Evolutionary conservation across 345 rosid species (phyloP), one percentile per base, ranked within the genome.

Genomic region (Garcia nutans): DNA sequence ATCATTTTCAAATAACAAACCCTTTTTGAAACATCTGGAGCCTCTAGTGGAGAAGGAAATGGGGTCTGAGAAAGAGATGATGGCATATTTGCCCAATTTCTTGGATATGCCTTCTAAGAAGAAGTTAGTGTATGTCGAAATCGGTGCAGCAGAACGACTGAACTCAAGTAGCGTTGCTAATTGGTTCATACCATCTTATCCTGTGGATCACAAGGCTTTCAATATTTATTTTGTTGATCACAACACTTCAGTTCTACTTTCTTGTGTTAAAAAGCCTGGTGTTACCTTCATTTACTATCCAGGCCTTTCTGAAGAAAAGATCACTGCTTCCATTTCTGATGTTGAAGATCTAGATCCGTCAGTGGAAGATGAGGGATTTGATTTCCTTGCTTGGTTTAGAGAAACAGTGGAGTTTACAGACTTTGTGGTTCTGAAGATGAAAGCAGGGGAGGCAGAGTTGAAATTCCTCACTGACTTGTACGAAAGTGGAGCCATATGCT

Each of bases 401-500:
- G 93, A 95, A 60, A 92, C 96, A 19, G 89, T 91, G 3, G 85
- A 76, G 73, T 72, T 79, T 4, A 93, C 96, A 70, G 97, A 90
- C 72, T 92, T 89, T 19, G 88, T 92, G 82, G 91, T 94, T 20
- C 75, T 91, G 82, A 92, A 92, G 86, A 89, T 92, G 93, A 94
- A 86, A 82, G 81, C 87, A 5, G 91, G 89, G 31, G 84, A 84
- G 12, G 78, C 78, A 0, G 97, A 90, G 61, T 56, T 92, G 77
- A 88, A 84, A 82, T 90, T 90, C 77, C 89, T 94, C 0, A 26
- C 74, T 0, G 94, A 84, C 23, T 79, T 94, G 81, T 81, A 92
- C 19, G 82, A 81, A 73, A 91, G 87, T 3, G 97, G 97, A 66
- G 76, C 80, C n/a, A 84, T 92, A 66, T 92, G 97, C 89, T 86